Evolutionary conservation across 2,329 filamentous ascomycete genomes (phyloP), one percentile per base, ranked within the genome.

Genomic region (Monilinia polystroma): DNA sequence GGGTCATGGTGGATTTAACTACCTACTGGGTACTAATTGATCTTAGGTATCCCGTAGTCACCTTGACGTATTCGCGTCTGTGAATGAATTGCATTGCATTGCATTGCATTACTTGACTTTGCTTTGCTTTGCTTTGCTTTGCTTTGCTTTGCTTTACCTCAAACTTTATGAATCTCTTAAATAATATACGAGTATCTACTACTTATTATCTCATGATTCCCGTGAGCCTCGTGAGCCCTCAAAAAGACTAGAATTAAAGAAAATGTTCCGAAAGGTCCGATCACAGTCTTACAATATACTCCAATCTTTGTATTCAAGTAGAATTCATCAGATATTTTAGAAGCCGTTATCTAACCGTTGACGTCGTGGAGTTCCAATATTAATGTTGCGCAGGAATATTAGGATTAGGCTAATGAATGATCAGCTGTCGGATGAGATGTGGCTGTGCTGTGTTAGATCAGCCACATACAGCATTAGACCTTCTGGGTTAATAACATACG

Each of bases 341-440:
- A 35, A 35, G 5, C 32, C 32, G 32, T 35, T 35, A 35, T 5
- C 32, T 35, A 8, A 8, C 32, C 32, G 38, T 43, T 43, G 38
- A 57, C 38, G 55, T 43, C 38, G 55, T 43, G 55, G 35, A 43
- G 26, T 26, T 49, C 23, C 23, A 23, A 23, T 23, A 23, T 4
- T 3, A 49, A 49, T 26, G 16, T n/a, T 35, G 43, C 18, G 43
- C 26, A 47, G 23, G 47, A 29, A 29, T 29, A 29, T 29, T 29
- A 29, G 29, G 29, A 29, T 29, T 35, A 26, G 45, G 5, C 41
- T 47, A 59, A n/a, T n/a, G 11, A 35, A 47, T 23, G 56, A 49
- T 59, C 43, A 49, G 26, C 26, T 23, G 57, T 59, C 57, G 57
- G 57, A 49, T 29, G 57, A 59, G 20, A 18, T 60, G 45, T 60